Evolutionary conservation across 2,329 filamentous ascomycete genomes (phyloP).

Genomic region (Aureobasidium sp.): DNA sequence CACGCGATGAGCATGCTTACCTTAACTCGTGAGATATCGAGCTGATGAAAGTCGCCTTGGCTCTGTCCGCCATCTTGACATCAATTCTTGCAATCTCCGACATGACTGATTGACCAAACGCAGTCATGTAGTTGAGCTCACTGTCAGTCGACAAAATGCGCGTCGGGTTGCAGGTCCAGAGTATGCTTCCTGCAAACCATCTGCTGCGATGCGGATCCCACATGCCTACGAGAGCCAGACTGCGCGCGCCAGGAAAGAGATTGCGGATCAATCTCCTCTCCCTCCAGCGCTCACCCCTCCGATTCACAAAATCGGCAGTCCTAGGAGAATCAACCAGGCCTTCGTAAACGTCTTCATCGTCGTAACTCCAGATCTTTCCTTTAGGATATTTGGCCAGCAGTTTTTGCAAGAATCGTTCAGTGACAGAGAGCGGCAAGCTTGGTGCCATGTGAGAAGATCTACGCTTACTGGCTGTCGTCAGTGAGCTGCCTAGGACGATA

Average conservation of each 20-base stretch:
- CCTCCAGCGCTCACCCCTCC: slow-evolving; percentile 4
- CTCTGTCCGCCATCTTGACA: slow-evolving; percentile 33
- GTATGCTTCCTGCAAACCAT: slow-evolving; percentile 18
- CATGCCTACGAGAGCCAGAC: slow-evolving; percentile 39
- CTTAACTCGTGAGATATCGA: slow-evolving; percentile 9
- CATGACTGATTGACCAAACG: slow-evolving; percentile 33
- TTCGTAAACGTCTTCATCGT: slow-evolving; percentile 19
- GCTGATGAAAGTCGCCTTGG: slow-evolving; percentile 21
- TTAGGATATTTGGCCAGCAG: slow-evolving; percentile 24
- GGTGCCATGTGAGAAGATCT: not conserved
- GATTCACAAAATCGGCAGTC: not conserved
- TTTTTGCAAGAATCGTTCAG: slow-evolving; percentile 17
- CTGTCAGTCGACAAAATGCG: slow-evolving; percentile 27
- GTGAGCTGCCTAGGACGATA: not conserved
- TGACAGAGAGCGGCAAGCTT: not conserved
- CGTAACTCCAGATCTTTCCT: slow-evolving; percentile 28
- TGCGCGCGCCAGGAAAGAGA: slow-evolving; percentile 33
- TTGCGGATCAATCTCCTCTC: slow-evolving; percentile 1
- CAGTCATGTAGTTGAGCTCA: slow-evolving; percentile 33
- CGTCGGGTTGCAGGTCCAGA: slow-evolving; percentile 33
- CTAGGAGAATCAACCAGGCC: not conserved
- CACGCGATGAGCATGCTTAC: not conserved
- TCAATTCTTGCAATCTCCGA: slow-evolving; percentile 31
- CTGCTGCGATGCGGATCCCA: slow-evolving; percentile 34
- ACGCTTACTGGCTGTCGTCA: not conserved